Evolutionary conservation across 164 flowering plant species (phyloP).

Genomic region (Macadamia tetraphylla): DNA sequence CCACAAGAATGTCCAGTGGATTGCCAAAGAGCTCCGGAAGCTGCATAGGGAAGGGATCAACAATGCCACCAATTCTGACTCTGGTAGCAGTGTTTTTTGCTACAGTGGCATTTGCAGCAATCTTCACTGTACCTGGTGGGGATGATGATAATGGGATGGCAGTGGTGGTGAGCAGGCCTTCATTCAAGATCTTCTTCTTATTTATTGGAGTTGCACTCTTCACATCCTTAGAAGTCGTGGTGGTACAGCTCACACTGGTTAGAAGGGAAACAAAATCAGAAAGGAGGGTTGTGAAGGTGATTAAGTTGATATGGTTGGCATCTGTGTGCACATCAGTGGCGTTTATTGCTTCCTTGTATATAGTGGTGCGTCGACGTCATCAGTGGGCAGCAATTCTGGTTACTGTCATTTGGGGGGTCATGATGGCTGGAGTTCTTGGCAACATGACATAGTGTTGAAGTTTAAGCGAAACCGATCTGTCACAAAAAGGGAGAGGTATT

Average conservation of each 20-base stretch:
- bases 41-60: slow-evolving; percentile 73
- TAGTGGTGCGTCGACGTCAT: slow-evolving; percentile 52
- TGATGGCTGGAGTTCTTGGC: slow-evolving; percentile 63
- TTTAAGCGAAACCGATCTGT: slow-evolving; percentile 33
- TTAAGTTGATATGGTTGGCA: slow-evolving; percentile 85
- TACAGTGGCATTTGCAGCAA: slow-evolving; percentile 75
- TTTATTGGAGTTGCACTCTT: slow-evolving; percentile 65
- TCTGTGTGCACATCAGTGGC: slow-evolving; percentile 67
- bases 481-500: slow-evolving; percentile 39
- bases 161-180: slow-evolving; percentile 28
- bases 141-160: slow-evolving; percentile 46
- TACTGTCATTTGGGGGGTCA: slow-evolving; percentile 52
- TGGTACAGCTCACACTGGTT: slow-evolving; percentile 72
- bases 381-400: slow-evolving; percentile 60
- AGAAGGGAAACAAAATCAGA: slow-evolving; percentile 71
- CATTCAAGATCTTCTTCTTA: slow-evolving; percentile 69
- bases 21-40: slow-evolving; percentile 60
- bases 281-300: slow-evolving; percentile 58
- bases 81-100: slow-evolving; percentile 78
- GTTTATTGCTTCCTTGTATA: slow-evolving; percentile 64
- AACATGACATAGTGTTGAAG: slow-evolving; percentile 68
- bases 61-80: slow-evolving; percentile 76
- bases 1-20: slow-evolving; percentile 55
- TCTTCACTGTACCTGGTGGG: slow-evolving; percentile 78
- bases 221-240: slow-evolving; percentile 75